Conservation (phyloP, 208 protist genomes). For the Porcisia hertigi region DNA sequence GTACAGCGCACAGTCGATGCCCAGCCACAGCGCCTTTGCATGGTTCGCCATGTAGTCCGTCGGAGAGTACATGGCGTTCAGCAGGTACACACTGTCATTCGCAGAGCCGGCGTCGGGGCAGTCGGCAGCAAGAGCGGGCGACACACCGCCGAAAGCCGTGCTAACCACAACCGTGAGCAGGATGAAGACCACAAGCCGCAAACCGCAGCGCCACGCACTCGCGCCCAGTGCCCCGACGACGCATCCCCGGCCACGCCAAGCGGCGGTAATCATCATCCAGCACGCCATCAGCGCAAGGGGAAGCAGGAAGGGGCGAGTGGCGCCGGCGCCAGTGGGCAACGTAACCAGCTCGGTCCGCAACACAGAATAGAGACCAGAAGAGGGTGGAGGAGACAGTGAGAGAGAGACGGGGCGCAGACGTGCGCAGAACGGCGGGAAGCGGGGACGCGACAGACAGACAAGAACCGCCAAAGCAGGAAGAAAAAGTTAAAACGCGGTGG, state of each 20-base stretch:
- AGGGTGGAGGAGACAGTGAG: neutral
- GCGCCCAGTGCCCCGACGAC: neutral
- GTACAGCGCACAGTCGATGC: constrained; percentile 30
- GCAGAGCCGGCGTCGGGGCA: neutral
- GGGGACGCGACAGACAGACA: neutral
- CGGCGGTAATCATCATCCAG: neutral
- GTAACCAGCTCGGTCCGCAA: neutral
- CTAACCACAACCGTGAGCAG: neutral
- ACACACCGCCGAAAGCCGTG: too few species aligned
- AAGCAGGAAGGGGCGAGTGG: neutral
- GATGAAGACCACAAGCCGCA: neutral
- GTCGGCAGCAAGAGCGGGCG: neutral
- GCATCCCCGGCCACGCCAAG: neutral
- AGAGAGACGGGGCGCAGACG: neutral
- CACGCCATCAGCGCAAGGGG: neutral
- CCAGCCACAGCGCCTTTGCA: constrained; percentile 24
- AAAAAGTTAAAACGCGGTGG: too few species aligned
- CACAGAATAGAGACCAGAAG: neutral
- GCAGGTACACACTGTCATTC: constrained; percentile 13
- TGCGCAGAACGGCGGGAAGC: neutral
- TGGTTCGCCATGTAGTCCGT: neutral
- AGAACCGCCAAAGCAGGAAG: too few species aligned
- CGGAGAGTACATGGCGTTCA: constrained; percentile 22
- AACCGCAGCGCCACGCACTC: neutral
- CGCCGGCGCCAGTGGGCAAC: neutral